Conservation (phyloP, 441 rosid genomes). For the Syzygium malaccense region DNA sequence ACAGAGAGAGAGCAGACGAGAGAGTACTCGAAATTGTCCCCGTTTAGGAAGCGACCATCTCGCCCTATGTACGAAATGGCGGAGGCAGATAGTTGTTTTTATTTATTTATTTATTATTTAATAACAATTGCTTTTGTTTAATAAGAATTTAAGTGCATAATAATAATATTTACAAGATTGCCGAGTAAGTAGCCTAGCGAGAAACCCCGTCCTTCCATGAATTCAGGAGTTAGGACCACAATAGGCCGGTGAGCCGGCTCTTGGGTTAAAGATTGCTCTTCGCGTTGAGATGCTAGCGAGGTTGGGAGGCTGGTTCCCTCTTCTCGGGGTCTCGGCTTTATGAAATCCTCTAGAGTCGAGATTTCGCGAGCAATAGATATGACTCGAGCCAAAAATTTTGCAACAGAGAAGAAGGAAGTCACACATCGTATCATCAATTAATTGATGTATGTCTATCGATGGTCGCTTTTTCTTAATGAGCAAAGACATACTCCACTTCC, state of each 20-base stretch:
- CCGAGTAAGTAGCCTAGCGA: neutral
- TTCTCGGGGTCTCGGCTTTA: neutral
- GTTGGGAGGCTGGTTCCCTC: neutral
- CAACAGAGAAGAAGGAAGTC: neutral
- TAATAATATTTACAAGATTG: neutral
- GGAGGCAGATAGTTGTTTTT: neutral
- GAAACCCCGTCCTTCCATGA: neutral
- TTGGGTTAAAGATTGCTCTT: neutral
- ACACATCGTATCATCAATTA: neutral
- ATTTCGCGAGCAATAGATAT: neutral
- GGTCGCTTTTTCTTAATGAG: neutral
- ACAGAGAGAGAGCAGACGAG: neutral
- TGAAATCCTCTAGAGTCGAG: neutral
- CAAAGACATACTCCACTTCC: neutral
- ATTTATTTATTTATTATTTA: neutral
- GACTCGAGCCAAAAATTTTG: neutral
- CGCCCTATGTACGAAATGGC: neutral
- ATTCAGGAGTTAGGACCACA: neutral
- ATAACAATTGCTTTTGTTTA: neutral
- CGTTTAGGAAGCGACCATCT: neutral
- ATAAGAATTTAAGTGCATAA: neutral
- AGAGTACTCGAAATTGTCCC: neutral
- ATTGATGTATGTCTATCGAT: neutral
- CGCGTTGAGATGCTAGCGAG: neutral
- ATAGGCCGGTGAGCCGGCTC: fast-evolving